These are phyloP conservation scores for Eugenia klotzschiana DNA, from an alignment of 441 rosid species.

Conservation along the genomic window DNA sequence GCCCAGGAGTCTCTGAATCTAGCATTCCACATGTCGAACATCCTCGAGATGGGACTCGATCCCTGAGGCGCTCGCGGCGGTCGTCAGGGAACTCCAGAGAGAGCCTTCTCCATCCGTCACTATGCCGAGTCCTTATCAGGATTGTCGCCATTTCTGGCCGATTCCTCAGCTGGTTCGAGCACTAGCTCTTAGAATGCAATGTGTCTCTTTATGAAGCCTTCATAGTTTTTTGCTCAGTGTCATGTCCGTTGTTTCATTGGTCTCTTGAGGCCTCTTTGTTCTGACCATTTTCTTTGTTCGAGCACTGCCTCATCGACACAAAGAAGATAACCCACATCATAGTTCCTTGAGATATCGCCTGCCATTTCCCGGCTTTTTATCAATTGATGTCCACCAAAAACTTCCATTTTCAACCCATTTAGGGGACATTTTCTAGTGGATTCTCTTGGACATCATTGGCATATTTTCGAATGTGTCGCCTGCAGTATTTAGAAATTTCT, in stretches of 20 bases:
- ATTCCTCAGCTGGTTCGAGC: neutral
- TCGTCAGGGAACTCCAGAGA: conserved; percentile 42
- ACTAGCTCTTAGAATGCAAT: neutral
- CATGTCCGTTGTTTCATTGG: neutral
- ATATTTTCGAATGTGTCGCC: accelerated
- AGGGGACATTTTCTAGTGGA: neutral
- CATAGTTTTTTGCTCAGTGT: neutral
- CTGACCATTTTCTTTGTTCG: neutral
- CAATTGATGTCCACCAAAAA: neutral
- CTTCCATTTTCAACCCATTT: neutral
- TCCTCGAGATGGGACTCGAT: conserved; percentile 54
- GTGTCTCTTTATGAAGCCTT: neutral
- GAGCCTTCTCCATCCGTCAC: conserved; percentile 1
- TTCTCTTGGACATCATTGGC: neutral
- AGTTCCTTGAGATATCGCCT: neutral
- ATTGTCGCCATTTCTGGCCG: neutral
- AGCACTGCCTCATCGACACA: neutral
- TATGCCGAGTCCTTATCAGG: neutral
- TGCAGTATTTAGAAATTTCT: neutral
- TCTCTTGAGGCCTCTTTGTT: neutral
- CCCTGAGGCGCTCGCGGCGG: conserved; percentile 63
- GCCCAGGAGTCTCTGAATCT: conserved; percentile 56
- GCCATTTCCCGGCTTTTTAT: neutral
- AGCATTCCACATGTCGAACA: conserved; percentile 56
- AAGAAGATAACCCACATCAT: neutral